These are phyloP conservation scores for Grosmannia clavigera DNA, from an alignment of 2,329 filamentous ascomycete species.

Conservation along the genomic window DNA sequence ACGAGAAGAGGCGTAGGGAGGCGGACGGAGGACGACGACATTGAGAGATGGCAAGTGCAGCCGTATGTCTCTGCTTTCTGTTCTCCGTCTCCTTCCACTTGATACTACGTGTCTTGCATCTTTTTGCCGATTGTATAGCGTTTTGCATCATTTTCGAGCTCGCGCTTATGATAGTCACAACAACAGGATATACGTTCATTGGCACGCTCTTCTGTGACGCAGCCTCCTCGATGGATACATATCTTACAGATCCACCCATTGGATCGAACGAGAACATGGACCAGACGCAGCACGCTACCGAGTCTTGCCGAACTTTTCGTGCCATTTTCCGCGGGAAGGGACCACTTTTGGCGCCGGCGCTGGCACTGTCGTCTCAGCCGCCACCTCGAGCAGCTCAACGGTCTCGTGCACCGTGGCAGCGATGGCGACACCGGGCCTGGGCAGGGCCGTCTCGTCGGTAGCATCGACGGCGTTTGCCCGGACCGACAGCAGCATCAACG, in stretches of 20 bases:
- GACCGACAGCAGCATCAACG: slow-evolving; percentile 42
- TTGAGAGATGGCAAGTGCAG: not conserved
- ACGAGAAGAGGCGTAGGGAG: slow-evolving; percentile 22
- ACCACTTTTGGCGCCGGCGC: slow-evolving; percentile 10
- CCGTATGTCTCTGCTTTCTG: not conserved
- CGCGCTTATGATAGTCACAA: not conserved
- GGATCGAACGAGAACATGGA: not conserved
- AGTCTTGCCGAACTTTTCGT: slow-evolving; percentile 42
- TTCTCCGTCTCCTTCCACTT: not conserved
- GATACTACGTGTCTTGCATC: not conserved
- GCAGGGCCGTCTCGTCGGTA: not conserved
- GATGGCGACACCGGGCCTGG: slow-evolving; percentile 28
- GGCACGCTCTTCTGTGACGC: not conserved
- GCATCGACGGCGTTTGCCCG: slow-evolving; percentile 6
- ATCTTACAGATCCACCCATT: not conserved
- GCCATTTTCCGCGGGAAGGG: slow-evolving; percentile 40
- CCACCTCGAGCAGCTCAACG: slow-evolving; percentile 41
- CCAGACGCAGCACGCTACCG: slow-evolving; percentile 18
- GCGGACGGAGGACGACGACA: not conserved
- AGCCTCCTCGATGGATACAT: not conserved
- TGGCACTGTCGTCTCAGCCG: not conserved
- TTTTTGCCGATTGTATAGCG: not conserved
- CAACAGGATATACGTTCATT: not conserved
- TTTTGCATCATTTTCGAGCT: not conserved
- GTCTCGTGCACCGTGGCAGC: slow-evolving; percentile 50